A percentile compares a stretch with the other conserved stretches of the same genome.
Evolutionary conservation across 2,329 filamentous ascomycete species (phyloP).

Genomic region (Colletotrichum simmondsii): DNA sequence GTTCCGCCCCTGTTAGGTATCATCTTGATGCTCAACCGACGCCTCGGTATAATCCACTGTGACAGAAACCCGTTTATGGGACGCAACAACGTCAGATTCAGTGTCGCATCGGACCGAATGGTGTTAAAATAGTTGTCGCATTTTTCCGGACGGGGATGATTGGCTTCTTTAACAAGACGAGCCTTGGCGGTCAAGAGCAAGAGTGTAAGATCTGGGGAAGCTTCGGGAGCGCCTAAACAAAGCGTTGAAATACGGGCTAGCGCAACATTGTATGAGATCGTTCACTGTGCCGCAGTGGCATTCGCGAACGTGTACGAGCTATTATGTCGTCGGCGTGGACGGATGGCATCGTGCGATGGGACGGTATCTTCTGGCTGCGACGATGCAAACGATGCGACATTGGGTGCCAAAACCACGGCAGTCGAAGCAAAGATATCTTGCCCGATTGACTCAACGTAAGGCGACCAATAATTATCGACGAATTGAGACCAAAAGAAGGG

Average conservation of each 20-base stretch:
- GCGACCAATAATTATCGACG: conserved; percentile 1
- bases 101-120: neutral
- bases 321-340: neutral
- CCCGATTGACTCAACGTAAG: neutral
- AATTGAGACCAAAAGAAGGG: neutral
- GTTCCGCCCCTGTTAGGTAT: neutral
- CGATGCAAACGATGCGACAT: no score
- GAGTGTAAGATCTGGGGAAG: neutral
- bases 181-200: neutral
- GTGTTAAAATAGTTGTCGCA: no score
- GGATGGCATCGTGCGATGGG: neutral
- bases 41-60: fast-evolving
- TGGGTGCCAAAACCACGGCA: no score
- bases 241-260: neutral
- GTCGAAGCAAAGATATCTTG: neutral
- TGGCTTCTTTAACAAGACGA: neutral
- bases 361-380: neutral
- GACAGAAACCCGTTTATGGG: neutral
- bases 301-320: neutral
- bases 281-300: neutral
- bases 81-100: neutral
- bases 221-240: neutral
- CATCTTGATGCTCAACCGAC: neutral
- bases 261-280: neutral
- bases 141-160: neutral